These are phyloP conservation scores for Acer negundo DNA, from an alignment of 345 rosid genomes.

Conservation along the genomic window DNA sequence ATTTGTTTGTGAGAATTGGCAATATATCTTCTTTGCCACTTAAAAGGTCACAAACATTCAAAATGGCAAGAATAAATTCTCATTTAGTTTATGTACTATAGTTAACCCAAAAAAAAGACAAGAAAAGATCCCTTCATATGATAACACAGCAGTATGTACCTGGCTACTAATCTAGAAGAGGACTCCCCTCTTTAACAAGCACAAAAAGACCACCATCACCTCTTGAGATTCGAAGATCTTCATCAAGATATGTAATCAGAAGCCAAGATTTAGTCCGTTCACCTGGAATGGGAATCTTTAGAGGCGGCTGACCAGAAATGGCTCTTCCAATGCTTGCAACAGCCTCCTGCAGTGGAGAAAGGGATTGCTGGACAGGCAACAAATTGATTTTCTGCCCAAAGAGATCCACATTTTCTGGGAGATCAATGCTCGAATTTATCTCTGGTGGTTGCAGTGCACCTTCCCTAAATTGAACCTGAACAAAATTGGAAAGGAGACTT, in stretches of 20 bases:
- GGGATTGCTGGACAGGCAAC: slow-evolving; percentile 69
- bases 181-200: slow-evolving; percentile 85
- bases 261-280: slow-evolving; percentile 76
- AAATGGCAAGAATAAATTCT: neutral
- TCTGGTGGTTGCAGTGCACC: slow-evolving; percentile 82
- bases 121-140: slow-evolving; percentile 7
- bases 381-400: slow-evolving; percentile 81
- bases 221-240: slow-evolving; percentile 85
- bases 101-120: neutral
- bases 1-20: neutral
- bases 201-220: slow-evolving; percentile 97
- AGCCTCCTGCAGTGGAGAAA: slow-evolving; percentile 72
- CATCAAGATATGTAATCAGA: slow-evolving; percentile 81
- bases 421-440: slow-evolving; percentile 70
- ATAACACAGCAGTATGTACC: slow-evolving; percentile 20
- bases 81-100: neutral
- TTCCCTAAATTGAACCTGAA: slow-evolving; percentile 87
- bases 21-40: neutral
- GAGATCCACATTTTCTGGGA: slow-evolving; percentile 60
- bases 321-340: slow-evolving; percentile 65
- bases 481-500: slow-evolving; percentile 10
- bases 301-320: slow-evolving; percentile 80
- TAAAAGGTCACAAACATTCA: neutral
- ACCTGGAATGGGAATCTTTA: slow-evolving; percentile 86
- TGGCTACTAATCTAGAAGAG: slow-evolving; percentile 63